Evolutionary conservation across 2,329 filamentous ascomycete species (phyloP).

Genomic region (Arthrobotrys conoides): DNA sequence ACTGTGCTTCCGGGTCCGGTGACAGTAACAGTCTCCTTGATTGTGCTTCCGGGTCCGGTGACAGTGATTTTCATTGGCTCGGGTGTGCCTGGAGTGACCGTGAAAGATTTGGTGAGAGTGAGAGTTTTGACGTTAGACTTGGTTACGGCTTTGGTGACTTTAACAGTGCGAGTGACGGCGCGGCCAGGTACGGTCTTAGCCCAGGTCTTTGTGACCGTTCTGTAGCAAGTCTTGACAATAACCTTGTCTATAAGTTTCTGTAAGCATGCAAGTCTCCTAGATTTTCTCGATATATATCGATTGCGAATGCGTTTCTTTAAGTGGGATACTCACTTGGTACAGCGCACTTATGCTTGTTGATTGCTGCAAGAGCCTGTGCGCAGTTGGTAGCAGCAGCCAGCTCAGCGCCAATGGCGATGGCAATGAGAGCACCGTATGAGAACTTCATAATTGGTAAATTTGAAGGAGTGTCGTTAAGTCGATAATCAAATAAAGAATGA

Average conservation of each 20-base stretch:
- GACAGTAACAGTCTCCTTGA: too few relatives aligned
- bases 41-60: background rate
- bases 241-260: conserved; percentile 8
- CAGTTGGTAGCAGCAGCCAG: conserved; percentile 35
- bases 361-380: conserved; percentile 22
- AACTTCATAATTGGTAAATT: conserved; percentile 42
- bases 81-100: background rate
- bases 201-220: conserved; percentile 11
- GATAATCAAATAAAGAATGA: background rate
- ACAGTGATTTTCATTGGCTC: background rate
- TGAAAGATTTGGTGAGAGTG: background rate
- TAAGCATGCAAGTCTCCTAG: background rate
- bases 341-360: conserved; percentile 31
- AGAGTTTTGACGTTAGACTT: background rate
- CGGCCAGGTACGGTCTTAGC: conserved; percentile 8
- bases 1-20: too few relatives aligned
- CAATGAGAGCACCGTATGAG: conserved; percentile 1
- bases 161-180: background rate
- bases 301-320: background rate
- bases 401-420: conserved; percentile 34
- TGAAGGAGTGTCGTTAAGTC: background rate
- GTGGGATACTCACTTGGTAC: conserved; percentile 23
- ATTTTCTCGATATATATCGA: background rate
- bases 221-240: conserved; percentile 1
- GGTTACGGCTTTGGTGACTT: background rate